Percentiles rank a stretch among this genome's conserved stretches.
phyloP scores from a whole-genome alignment of 2,329 filamentous ascomycete species.

The Lachnellula subtilissima region DNA sequence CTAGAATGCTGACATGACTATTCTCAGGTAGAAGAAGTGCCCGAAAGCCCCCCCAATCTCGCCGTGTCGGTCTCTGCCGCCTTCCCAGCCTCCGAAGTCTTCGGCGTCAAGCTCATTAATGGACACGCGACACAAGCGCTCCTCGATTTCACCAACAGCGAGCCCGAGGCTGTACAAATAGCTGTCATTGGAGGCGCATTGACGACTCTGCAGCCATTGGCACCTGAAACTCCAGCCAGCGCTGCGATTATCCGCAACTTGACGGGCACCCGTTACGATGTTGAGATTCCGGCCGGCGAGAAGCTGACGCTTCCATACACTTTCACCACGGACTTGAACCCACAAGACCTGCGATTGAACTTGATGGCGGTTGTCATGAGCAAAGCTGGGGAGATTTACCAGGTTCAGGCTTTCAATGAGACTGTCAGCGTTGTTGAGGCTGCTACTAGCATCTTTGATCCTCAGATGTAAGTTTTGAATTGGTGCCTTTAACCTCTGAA shows the following conservation, averaged over 20 bases:
- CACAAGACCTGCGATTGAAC: slow-evolving; percentile 78
- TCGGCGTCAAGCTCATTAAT: slow-evolving; percentile 94
- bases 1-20: slow-evolving; percentile 9
- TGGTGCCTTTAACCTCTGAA: slow-evolving; percentile 1
- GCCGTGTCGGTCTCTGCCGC: slow-evolving; percentile 61
- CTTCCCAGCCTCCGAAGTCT: slow-evolving; percentile 65
- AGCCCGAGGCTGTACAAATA: slow-evolving; percentile 69
- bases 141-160: slow-evolving; percentile 79
- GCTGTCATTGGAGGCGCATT: slow-evolving; percentile 74
- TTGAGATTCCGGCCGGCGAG: slow-evolving; percentile 70
- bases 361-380: slow-evolving; percentile 70
- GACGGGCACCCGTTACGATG: slow-evolving; percentile 68
- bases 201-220: slow-evolving; percentile 50
- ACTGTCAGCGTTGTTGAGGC: slow-evolving; percentile 84
- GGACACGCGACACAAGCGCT: slow-evolving; percentile 78
- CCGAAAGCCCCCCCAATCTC: slow-evolving; percentile 41
- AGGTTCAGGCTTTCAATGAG: slow-evolving; percentile 74
- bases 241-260: slow-evolving; percentile 75
- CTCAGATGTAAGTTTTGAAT: slow-evolving; percentile 73
- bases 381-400: slow-evolving; percentile 64
- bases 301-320: slow-evolving; percentile 73
- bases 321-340: slow-evolving; percentile 88
- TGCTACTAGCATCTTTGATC: slow-evolving; percentile 86
- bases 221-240: slow-evolving; percentile 41
- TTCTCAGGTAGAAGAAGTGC: slow-evolving; percentile 23